These are phyloP conservation scores for Emericellopsis cladophorae DNA, from an alignment of 2,329 filamentous ascomycete species.

Conservation along the genomic window DNA sequence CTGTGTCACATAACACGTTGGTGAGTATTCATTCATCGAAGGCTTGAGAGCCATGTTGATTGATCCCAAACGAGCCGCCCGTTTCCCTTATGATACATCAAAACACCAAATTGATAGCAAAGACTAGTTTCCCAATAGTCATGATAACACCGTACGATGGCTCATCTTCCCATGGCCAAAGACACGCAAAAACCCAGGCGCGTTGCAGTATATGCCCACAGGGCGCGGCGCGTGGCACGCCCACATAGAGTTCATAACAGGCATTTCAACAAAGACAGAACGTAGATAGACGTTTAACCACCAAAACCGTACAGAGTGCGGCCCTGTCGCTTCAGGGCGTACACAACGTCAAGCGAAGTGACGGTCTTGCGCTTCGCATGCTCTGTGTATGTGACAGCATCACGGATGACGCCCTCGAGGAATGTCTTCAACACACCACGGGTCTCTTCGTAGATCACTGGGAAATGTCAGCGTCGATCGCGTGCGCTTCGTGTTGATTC, in stretches of 20 bases:
- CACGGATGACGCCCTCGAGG: constrained; percentile 65
- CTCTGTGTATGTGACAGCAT: constrained; percentile 68
- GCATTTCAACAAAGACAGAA: constrained; percentile 9
- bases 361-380: constrained; percentile 75
- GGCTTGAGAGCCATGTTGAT: constrained; percentile 7
- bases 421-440: constrained; percentile 68
- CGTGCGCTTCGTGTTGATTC: neutral
- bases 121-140: constrained; percentile 26
- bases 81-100: constrained; percentile 30
- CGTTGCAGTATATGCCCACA: constrained; percentile 1
- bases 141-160: constrained; percentile 21
- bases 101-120: constrained; percentile 21
- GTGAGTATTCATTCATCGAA: neutral
- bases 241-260: constrained; percentile 20
- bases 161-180: constrained; percentile 4
- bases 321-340: constrained; percentile 56
- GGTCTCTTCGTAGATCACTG: constrained; percentile 68
- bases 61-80: constrained; percentile 20
- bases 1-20: too few relatives aligned
- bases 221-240: constrained; percentile 5
- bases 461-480: constrained; percentile 4
- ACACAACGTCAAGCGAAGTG: constrained; percentile 56
- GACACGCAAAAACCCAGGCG: constrained; percentile 2
- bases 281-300: constrained; percentile 43
- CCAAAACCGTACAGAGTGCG: constrained; percentile 81